These are phyloP conservation scores for Dactylorhiza incarnata DNA, from an alignment of 106 monocot genomes.

Conservation along the genomic window DNA sequence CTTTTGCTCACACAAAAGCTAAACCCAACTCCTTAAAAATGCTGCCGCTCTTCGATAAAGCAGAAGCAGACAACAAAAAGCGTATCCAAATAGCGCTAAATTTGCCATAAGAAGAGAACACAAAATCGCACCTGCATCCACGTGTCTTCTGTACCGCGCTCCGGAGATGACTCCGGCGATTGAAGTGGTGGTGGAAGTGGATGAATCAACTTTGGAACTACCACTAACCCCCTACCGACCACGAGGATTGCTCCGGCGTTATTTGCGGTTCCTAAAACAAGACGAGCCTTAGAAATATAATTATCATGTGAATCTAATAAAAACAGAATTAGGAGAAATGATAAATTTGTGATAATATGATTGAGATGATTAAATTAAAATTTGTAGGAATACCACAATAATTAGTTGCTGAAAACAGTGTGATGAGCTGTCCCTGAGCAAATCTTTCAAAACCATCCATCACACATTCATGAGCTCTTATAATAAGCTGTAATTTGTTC, in stretches of 20 bases:
- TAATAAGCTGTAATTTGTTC: slow-evolving; percentile 88
- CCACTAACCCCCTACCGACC: slow-evolving; percentile 85
- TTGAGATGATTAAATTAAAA: slow-evolving; percentile 1
- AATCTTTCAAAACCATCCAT: slow-evolving; percentile 99
- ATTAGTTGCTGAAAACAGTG: slow-evolving; percentile 96
- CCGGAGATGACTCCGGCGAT: slow-evolving; percentile 93
- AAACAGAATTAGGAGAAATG: not conserved
- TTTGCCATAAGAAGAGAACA: not conserved
- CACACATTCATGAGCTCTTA: slow-evolving; percentile 99
- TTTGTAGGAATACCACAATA: slow-evolving; percentile 65
- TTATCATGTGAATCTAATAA: not conserved
- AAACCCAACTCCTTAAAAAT: no score
- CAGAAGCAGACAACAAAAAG: no score
- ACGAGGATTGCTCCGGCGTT: slow-evolving; percentile 98
- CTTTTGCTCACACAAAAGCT: no score
- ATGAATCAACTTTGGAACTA: slow-evolving; percentile 98
- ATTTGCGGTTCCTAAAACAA: slow-evolving; percentile 79
- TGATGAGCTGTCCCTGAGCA: slow-evolving; percentile 95
- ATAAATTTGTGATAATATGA: not conserved
- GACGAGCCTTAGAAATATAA: slow-evolving; percentile 2
- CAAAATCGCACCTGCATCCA: slow-evolving; percentile 86
- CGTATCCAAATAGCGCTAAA: not conserved
- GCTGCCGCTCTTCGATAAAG: no score
- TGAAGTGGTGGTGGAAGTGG: slow-evolving; percentile 92
- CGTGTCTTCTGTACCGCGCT: slow-evolving; percentile 52